Conservation (phyloP, 2,329 filamentous ascomycete species). For the Magnaporthales sp. region DNA sequence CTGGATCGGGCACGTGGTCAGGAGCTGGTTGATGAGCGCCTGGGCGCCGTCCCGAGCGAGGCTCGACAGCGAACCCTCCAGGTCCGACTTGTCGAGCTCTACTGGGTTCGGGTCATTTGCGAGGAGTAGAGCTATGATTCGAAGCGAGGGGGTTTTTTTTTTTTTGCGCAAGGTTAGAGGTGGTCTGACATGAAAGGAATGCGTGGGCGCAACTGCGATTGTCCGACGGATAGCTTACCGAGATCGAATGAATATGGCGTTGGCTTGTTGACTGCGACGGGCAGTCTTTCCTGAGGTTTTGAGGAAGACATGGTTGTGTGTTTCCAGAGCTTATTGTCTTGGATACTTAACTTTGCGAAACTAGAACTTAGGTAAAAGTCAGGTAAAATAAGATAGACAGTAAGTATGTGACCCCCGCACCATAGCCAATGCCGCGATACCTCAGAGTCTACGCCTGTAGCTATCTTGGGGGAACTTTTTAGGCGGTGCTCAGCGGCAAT, state of each 20-base stretch:
- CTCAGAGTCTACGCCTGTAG: background rate
- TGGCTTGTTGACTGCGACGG: conserved; percentile 66
- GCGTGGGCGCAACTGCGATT: background rate
- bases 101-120: conserved; percentile 83
- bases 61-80: conserved; percentile 61
- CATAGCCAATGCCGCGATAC: background rate
- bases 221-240: conserved; percentile 12
- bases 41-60: conserved; percentile 86
- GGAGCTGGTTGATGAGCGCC: conserved; percentile 85
- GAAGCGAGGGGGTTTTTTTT: too few relatives aligned
- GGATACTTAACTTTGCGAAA: background rate
- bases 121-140: conserved; percentile 55
- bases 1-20: conserved; percentile 75
- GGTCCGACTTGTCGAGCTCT: conserved; percentile 37
- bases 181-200: background rate
- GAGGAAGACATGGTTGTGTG: background rate
- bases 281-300: conserved; percentile 34
- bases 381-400: background rate
- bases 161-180: background rate
- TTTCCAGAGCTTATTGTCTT: background rate
- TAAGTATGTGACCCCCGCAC: background rate
- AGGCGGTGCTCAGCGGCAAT: background rate
- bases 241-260: conserved; percentile 92
- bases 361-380: background rate
- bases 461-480: conserved; percentile 2